Base-by-base conservation (phyloP, 2,329 filamentous ascomycete species). In the Arthrinium phaeospermum region DNA sequence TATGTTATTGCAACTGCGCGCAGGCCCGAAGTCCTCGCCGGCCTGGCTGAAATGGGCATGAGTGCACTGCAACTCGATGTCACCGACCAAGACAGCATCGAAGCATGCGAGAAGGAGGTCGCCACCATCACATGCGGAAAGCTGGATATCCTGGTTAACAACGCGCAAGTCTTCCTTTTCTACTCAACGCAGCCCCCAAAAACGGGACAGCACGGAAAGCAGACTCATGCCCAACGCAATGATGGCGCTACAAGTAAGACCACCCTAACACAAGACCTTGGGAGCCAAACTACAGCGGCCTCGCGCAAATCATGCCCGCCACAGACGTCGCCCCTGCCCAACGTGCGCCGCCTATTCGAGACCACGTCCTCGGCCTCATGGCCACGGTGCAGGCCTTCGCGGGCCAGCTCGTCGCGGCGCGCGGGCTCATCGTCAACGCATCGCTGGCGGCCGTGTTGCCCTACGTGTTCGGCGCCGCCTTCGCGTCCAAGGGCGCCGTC, bases 71-170 rank as follows among this genome's bases (percentile, higher is more conserved):
- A 82, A 45, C 84, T 90, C 14, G 89, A 91, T 71, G 88, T 91
- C 44, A 90, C 88, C 41, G 82, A 84, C 27, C 77, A 81, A 24
- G 82, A 84, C 34, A 90, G 87, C 74, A 88, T 91, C 78, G 82
- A 81, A 24, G 78, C 79, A 57, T 88, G 86, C 76, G 85, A 85
- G 71, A 81, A 81, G 3, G 82, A 86, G 70, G 86, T 90, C 16
- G 76, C 81, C 14, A 77, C 82, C 16, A 79, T 90, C 67, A 89
- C 87, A 2, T 83, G 83, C 12, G 88, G 88, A 19, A 86, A 81
- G 67, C 85, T 91, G 6, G 88, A 91, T 74, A 85, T 90, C 67
- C 86, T 91, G 24, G 84, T 91, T 68, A 91, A 90, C 80, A 91
- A 91, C 73, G 88, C 89, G 87, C 89, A 74, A 73, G 84, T 77